Conservation (phyloP, 441 rosid genomes). For the Gossypium schwendimanii region DNA sequence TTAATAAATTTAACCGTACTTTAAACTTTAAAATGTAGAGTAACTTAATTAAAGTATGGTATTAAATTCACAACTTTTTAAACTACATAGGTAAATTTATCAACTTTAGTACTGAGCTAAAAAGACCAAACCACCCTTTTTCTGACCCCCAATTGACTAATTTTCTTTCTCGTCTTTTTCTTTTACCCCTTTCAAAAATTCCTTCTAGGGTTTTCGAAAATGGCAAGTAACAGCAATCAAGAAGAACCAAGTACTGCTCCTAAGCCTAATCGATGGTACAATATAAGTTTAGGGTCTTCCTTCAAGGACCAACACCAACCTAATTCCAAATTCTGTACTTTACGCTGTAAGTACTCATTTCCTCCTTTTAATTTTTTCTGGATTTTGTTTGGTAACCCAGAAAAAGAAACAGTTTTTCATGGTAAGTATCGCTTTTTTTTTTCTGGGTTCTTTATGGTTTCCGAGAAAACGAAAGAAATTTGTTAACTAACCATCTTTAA, state of each 20-base stretch:
- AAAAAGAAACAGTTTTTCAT: background rate
- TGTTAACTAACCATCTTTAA: background rate
- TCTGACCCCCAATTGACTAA: background rate
- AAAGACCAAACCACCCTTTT: constrained; percentile 5
- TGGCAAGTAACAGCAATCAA: constrained; percentile 22
- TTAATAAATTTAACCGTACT: too few relatives aligned
- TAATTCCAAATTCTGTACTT: constrained; percentile 40
- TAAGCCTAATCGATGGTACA: constrained; percentile 40
- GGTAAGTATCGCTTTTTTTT: background rate
- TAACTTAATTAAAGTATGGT: too few relatives aligned
- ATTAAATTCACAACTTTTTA: background rate
- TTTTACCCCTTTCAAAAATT: background rate
- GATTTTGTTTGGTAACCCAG: constrained; percentile 11
- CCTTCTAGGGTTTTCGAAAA: background rate
- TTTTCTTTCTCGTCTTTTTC: background rate
- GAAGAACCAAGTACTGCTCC: constrained; percentile 53
- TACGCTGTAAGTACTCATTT: constrained; percentile 33
- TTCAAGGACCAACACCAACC: constrained; percentile 26
- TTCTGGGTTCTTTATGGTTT: background rate
- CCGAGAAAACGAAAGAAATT: background rate
- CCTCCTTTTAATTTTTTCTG: background rate
- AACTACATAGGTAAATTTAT: background rate
- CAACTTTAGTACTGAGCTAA: background rate
- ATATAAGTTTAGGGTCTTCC: constrained; percentile 41
- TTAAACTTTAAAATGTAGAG: too few relatives aligned